Evolutionary conservation across 352 stramenopile genomes (phyloP), one percentile per base, ranked within the genome.

Genomic region (Albugo laibachii): DNA sequence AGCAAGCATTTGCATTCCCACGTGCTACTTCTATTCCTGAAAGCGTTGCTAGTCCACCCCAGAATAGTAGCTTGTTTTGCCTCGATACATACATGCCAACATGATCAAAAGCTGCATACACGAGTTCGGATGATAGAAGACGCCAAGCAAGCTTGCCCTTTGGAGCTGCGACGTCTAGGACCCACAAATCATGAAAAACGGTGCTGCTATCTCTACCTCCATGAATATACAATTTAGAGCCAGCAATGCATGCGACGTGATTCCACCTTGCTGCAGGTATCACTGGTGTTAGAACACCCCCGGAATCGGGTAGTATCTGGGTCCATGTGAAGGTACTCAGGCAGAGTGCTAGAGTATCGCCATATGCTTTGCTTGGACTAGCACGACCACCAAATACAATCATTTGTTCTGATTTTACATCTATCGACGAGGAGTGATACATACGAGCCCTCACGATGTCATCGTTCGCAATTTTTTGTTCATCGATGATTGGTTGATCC

Each of bases 341-440:
- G 36, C 85, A 53, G 27, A 87, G 65, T 13, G 57, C 48, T 47
- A 63, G 71, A 2, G 88, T 42, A 39, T 92, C 79, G 37, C 74
- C 66, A 19, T 86, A 62, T 41, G 74, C 60, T 37, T 78, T 83
- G 4, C 63, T 57, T 5, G 79, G 79, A 12, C 76, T 77, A 14
- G 63, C 66, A 14, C 79, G 79, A 35, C 79, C 79, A 41, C 79
- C 79, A 63, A 92, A 89, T 3, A 92, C 54, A 35, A 89, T 21
- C 76, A 92, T 85, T 2, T 59, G 53, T 40, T 58, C 61, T 31
- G 24, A 31, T 31, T 3, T 31, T 8, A 8, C 24, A 31, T 31
- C 24, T 3, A 31, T 31, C 3, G 24, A 31, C 24, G 24, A 31
- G 20, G 38, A 43, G 40, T 47, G 51, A 2, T 74, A 50, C 13